Percentiles rank a stretch among this genome's conserved stretches.
These are phyloP conservation scores for Penicillium brevicompactum DNA, from an alignment of 2,329 filamentous ascomycete species.

Conservation along the genomic window DNA sequence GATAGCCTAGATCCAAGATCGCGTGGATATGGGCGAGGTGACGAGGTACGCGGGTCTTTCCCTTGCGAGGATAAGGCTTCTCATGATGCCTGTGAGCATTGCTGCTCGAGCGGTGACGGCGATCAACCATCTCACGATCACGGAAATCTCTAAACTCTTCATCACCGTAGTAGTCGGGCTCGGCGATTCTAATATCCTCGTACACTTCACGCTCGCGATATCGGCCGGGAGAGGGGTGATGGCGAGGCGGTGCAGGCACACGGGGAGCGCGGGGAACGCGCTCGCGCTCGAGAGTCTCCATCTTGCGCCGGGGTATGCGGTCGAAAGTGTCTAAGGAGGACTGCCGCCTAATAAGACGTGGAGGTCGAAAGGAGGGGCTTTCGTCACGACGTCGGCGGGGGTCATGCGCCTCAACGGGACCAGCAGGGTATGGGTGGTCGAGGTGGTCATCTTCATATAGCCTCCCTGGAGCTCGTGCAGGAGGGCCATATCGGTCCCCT, in stretches of 20 bases:
- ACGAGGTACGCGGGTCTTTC: slow-evolving; percentile 85
- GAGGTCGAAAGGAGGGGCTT: slow-evolving; percentile 57
- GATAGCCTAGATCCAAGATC: slow-evolving; percentile 81
- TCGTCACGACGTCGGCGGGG: slow-evolving; percentile 58
- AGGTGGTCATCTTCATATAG: slow-evolving; percentile 46
- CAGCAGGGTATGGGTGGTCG: slow-evolving; percentile 47
- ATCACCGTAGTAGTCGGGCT: slow-evolving; percentile 69
- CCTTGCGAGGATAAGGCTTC: slow-evolving; percentile 71
- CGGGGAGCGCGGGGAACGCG: slow-evolving; percentile 60
- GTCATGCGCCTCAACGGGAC: slow-evolving; percentile 59
- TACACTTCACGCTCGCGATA: slow-evolving; percentile 60
- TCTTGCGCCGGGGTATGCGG: slow-evolving; percentile 64
- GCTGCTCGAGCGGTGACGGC: slow-evolving; percentile 50
- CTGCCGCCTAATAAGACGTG: slow-evolving; percentile 73
- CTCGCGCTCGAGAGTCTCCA: slow-evolving; percentile 42
- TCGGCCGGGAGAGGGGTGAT: slow-evolving; percentile 56
- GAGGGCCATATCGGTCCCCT: slow-evolving; percentile 47
- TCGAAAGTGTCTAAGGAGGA: slow-evolving; percentile 92
- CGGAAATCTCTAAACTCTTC: slow-evolving; percentile 69
- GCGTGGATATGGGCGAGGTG: slow-evolving; percentile 78
- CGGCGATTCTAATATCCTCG: slow-evolving; percentile 69
- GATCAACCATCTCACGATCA: slow-evolving; percentile 61
- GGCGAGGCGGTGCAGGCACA: slow-evolving; percentile 63
- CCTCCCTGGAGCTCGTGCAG: slow-evolving; percentile 40
- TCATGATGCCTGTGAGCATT: slow-evolving; percentile 33